Base-by-base conservation (phyloP, 2,329 filamentous ascomycete species). In the Graphilbum sp. region DNA sequence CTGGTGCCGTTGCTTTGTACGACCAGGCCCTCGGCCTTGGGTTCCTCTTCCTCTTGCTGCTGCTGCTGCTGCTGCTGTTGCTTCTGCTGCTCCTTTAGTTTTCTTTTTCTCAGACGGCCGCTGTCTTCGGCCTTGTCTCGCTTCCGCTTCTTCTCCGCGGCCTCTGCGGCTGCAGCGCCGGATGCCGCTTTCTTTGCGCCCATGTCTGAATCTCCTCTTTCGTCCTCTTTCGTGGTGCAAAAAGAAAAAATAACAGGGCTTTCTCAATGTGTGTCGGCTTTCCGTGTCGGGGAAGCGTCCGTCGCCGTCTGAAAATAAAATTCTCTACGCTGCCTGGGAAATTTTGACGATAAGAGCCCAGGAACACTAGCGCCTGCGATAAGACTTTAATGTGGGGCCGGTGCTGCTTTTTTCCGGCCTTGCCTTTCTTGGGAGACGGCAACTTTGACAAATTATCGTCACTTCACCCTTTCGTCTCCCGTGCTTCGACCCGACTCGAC, bases 91-190 rank as follows among this genome's bases (percentile, higher is more conserved):
- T 40, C 35, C 33, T 44, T 31, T 12, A 37, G 37, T 36, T 43
- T 45, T 15, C 45, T 32, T 42, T 44, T 48, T 34, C 41, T 45
- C 16, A 38, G 36, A 13, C 40, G 43, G 36, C 24, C 44, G 24
- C 24, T 32, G 17, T 50, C 43, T 36, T 55, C 53, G 40, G 48
- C 46, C 41, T 51, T 55, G 16, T 51, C 50, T 21, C 54, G 45
- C 43, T 56, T 56, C 39, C 53, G 46, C 45, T 53, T 54, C 38
- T 53, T 53, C 27, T 51, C 35, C 25, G 47, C 51, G 7, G 50
- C 50, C 8, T 49, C 46, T 32, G 49, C 49, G 35, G 49, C 45
- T 13, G 35, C 40, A 19, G 49, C 46, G 38, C 48, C 47, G 43
- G 50, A 46, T 13, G 35, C 41, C 23, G 50, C 47, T 39, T 49